These are phyloP conservation scores for Lepiota brunneoincarnata DNA, from an alignment of 768 basidiomycete species.

Conservation along the genomic window DNA sequence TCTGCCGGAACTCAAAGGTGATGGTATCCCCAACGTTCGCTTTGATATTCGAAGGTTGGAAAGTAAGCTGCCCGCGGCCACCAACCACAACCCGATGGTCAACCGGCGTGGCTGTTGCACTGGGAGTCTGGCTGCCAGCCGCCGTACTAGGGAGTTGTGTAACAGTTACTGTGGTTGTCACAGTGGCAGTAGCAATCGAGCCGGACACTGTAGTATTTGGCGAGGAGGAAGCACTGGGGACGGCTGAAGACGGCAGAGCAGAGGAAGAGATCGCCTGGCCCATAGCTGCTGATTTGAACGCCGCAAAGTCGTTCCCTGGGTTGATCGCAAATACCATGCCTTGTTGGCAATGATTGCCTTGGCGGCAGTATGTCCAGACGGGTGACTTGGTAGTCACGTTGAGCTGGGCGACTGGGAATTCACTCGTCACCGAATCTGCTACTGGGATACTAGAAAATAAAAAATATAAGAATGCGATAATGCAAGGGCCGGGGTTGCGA, in stretches of 20 bases:
- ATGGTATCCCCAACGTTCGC: conserved; percentile 47
- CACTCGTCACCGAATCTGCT: conserved; percentile 32
- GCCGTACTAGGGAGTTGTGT: conserved; percentile 2
- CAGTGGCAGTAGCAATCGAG: conserved; percentile 24
- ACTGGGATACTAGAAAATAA: conserved; percentile 41
- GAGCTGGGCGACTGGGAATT: conserved; percentile 45
- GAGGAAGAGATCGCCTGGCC: conserved; percentile 24
- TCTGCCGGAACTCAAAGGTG: conserved; percentile 44
- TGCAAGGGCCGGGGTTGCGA: not conserved
- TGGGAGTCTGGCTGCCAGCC: not conserved
- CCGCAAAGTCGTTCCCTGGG: conserved; percentile 48
- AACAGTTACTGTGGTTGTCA: conserved; percentile 20
- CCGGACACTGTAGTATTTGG: conserved; percentile 23
- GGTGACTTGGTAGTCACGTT: conserved; percentile 24
- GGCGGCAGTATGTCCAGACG: conserved; percentile 15
- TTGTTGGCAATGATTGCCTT: conserved; percentile 13
- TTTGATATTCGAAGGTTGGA: conserved; percentile 42
- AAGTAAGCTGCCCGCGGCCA: conserved; percentile 33
- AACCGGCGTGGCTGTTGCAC: not conserved
- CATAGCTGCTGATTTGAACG: conserved; percentile 54
- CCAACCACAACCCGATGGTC: conserved; percentile 45
- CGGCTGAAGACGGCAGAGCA: conserved; percentile 27
- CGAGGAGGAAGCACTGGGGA: conserved; percentile 22
- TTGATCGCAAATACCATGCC: conserved; percentile 37
- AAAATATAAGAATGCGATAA: not conserved